Evolutionary conservation across 129 eudicot species (phyloP), one percentile per base, ranked within the genome.

Genomic region (Flaveria robusta): DNA sequence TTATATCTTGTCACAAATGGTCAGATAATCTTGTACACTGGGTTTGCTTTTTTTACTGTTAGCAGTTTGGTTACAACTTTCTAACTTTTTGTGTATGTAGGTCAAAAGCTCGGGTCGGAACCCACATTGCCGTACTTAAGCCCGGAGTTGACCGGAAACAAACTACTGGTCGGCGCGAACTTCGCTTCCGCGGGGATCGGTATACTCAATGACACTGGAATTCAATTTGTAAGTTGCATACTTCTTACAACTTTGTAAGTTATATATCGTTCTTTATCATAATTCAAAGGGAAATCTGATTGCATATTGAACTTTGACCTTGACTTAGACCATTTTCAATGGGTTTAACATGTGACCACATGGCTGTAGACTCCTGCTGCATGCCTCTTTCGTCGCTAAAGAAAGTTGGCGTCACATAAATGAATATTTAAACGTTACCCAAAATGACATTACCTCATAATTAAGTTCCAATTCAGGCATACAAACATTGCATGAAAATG

Each of bases 171-270:
- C 5, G 96, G 96, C 6, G 92, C 96, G 54, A 90, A 90, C 74
- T 90, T 90, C 24, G 96, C 92, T 60, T 90, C 96, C 0, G 96
- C 96, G 20, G 96, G 96, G 54, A 77, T 90, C 16, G 96, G 96
- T 18, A 88, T 90, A 39, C 92, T 90, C 13, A 85, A 83, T 9
- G 96, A 90, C 76, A 90, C 96, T 46, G 92, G 96, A 31, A 2
- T 90, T 15, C 96, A 90, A 77, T 90, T 90, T 72, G 96, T 90
- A 84, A 89, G 96, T 83, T 74, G 50, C 74, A 42, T 65, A 8
- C 2, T 43, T 34, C 0, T 34, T 34, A 34, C 39, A 34, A 34
- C n/a, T n/a, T n/a, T n/a, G n/a, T n/a, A 34, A 34, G 39, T 29
- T 29, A 0, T 24, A 24, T 34, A 34, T 31, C 39, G 1, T 34